Conservation (phyloP, 176 grass and related monocot species). For the Aegilops speltoides region DNA sequence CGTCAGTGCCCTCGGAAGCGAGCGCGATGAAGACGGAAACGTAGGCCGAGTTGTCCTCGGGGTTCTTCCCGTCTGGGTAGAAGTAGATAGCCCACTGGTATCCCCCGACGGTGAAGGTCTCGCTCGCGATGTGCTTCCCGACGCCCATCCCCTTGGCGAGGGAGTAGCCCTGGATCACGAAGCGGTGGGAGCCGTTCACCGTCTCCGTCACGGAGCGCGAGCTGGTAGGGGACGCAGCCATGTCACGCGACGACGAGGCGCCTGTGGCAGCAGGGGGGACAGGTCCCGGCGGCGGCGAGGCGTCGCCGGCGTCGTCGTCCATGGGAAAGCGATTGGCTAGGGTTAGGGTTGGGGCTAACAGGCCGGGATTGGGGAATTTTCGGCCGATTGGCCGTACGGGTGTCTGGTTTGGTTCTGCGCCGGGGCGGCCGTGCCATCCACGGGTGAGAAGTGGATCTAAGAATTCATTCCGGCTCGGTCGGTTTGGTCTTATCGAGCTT, state of each 20-base stretch:
- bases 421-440: background rate
- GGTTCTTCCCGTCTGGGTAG: slow-evolving; percentile 82
- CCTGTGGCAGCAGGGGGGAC: background rate
- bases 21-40: slow-evolving; percentile 77
- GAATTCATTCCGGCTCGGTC: too few relatives aligned
- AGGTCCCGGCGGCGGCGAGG: slow-evolving; percentile 33
- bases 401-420: background rate
- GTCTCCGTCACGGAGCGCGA: slow-evolving; percentile 85
- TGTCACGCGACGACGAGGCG: slow-evolving; percentile 35
- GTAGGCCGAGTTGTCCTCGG: slow-evolving; percentile 59
- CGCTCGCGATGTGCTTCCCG: slow-evolving; percentile 68
- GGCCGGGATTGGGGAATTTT: slow-evolving; percentile 9
- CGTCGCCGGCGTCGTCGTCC: slow-evolving; percentile 44
- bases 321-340: slow-evolving; percentile 13
- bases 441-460: too few relatives aligned
- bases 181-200: slow-evolving; percentile 67
- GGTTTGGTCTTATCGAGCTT: too few relatives aligned
- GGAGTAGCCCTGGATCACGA: slow-evolving; percentile 70
- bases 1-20: slow-evolving; percentile 58
- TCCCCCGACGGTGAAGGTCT: slow-evolving; percentile 46
- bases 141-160: slow-evolving; percentile 66
- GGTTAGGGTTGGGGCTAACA: background rate
- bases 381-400: background rate
- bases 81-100: slow-evolving; percentile 84
- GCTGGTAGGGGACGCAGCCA: slow-evolving; percentile 71